phyloP scores from a whole-genome alignment of 1,139 yeast genomes.

The Debaryomyces udenii region DNA sequence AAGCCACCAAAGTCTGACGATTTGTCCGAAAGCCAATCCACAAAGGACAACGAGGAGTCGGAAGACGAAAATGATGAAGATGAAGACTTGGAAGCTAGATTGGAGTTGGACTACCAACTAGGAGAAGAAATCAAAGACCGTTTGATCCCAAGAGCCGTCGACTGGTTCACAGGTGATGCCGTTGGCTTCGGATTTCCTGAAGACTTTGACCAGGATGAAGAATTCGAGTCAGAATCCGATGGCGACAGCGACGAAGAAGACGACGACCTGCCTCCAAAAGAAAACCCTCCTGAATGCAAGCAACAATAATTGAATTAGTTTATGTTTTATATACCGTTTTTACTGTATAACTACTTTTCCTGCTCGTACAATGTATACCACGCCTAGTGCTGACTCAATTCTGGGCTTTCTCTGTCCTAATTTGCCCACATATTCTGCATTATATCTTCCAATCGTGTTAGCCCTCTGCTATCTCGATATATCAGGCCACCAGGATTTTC shows the following conservation, averaged over 20 bases:
- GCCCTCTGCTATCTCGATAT: no score
- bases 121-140: conserved; percentile 98
- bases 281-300: conserved; percentile 84
- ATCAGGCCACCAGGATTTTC: no score
- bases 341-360: no score
- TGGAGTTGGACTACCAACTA: conserved; percentile 90
- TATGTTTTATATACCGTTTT: conserved; percentile 2
- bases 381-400: no score
- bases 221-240: conserved; percentile 50
- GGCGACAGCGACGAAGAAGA: conserved; percentile 50
- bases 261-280: conserved; percentile 56
- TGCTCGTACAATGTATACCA: no score
- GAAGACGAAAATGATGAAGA: conserved; percentile 61
- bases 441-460: no score
- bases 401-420: no score
- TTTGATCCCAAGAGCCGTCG: conserved; percentile 92
- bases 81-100: conserved; percentile 77
- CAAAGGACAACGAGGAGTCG: conserved; percentile 31
- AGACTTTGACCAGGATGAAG: conserved; percentile 50
- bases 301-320: conserved; percentile 47
- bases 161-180: conserved; percentile 99
- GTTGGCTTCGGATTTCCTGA: conserved; percentile 57
- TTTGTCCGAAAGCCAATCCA: conserved; percentile 43
- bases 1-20: conserved; percentile 59
- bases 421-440: no score